Base-by-base conservation (phyloP, 148 eudicot species). In the Mesembryanthemum crystallinum region DNA sequence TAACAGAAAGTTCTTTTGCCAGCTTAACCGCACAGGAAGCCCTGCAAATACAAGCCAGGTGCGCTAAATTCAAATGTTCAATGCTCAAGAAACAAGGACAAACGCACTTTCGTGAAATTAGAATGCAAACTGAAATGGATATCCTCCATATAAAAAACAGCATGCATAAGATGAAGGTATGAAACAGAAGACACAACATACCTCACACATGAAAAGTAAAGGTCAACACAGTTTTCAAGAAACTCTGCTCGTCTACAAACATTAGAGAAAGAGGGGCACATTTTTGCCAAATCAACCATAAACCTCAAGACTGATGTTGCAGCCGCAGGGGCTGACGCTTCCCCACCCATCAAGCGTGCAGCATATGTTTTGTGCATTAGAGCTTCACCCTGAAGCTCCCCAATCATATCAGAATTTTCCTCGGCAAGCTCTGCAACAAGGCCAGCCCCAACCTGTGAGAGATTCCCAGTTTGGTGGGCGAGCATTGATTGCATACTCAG, bases 371-470 rank as follows among this genome's bases (percentile, higher is more conserved):
- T 96, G 77, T 96, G 99, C 94, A 96, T 92, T 69, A 96, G 79
- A 69, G 99, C 98, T 86, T 96, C 99, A 73, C 98, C 98, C 84
- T 92, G 99, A 85, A 96, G 99, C 73, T 96, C 99, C 55, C 99
- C 98, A 74, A 86, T 86, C 86, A 88, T 92, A 86, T 91, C 97
- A 75, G 87, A 71, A 84, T 86, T 82, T 75, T 85, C 99, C 59
- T 91, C 99, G 21, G 79, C 90, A 71, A 96, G 86, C 77, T 92
- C 99, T 33, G 99, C 93, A 61, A 91, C 91, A 76, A 91, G 92
- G 64, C 92, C 86, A 63, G 87, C 89, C 84, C 92, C 86, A 78
- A 89, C 86, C 79, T 93, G 94, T 73, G 97, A 92, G 72, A 90
- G 89, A 87, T 82, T 89, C 59, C 97, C 98, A 78, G 88, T 87